A percentile compares a stretch with the other conserved stretches of the same genome.
Evolutionary conservation across 2,329 filamentous ascomycete species (phyloP).

Genomic region (Penicillium sp.): DNA sequence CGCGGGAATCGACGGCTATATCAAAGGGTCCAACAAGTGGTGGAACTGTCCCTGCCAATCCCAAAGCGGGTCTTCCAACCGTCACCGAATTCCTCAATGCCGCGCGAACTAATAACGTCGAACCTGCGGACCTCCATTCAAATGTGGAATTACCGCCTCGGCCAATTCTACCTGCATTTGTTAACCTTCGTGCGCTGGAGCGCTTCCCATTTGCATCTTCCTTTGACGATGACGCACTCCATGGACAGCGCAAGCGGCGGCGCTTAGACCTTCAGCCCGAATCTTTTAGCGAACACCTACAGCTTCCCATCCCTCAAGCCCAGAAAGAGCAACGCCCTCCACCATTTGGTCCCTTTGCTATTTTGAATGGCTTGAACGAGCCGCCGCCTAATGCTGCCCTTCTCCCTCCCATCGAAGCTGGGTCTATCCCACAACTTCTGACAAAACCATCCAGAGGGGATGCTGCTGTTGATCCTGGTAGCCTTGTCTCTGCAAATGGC

Average conservation of each 20-base stretch:
- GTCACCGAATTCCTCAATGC: constrained; percentile 38
- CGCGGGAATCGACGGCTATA: constrained; percentile 30
- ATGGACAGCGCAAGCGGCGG: constrained; percentile 42
- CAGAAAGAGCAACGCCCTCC: constrained; percentile 46
- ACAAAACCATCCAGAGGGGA: constrained; percentile 33
- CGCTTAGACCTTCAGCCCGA: constrained; percentile 44
- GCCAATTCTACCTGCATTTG: constrained; percentile 46
- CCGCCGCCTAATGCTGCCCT: constrained; percentile 61
- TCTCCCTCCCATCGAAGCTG: constrained; percentile 60
- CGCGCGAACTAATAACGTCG: constrained; percentile 36
- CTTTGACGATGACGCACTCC: constrained; percentile 37
- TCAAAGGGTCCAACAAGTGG: constrained; percentile 27
- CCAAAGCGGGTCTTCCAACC: constrained; percentile 28
- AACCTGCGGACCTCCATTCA: constrained; percentile 30
- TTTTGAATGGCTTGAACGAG: constrained; percentile 61
- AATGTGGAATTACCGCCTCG: constrained; percentile 39
- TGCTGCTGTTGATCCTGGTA: constrained; percentile 23
- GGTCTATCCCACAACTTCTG: constrained; percentile 39
- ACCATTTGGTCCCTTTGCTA: constrained; percentile 46
- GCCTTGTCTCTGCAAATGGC: constrained; percentile 14
- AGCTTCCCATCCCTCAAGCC: constrained; percentile 48
- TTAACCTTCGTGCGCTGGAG: constrained; percentile 48
- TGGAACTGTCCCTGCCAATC: constrained; percentile 34
- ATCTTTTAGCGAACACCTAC: constrained; percentile 44
- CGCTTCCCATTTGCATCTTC: constrained; percentile 41